A percentile compares a stretch with the other conserved stretches of the same genome.
These are phyloP conservation scores for Leptographium radiaticola DNA, from an alignment of 2,329 filamentous ascomycete genomes.

Conservation along the genomic window DNA sequence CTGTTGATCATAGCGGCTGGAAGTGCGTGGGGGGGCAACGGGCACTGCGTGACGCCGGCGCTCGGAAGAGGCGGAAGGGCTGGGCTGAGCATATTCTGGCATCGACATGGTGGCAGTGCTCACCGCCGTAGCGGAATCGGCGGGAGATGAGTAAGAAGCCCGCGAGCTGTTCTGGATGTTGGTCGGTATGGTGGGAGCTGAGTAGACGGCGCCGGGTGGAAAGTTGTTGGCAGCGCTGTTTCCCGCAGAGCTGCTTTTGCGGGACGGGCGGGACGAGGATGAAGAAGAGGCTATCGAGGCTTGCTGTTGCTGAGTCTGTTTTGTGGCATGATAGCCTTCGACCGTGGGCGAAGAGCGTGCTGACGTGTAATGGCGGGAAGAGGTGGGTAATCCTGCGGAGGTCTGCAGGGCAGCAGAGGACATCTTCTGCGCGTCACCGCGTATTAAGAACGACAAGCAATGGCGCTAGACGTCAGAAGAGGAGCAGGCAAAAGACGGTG, in stretches of 20 bases:
- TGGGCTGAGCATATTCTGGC: constrained; percentile 24
- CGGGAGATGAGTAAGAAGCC: constrained; percentile 28
- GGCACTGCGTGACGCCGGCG: constrained; percentile 46
- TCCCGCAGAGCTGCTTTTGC: constrained; percentile 37
- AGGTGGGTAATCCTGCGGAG: constrained; percentile 31
- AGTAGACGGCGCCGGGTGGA: constrained; percentile 24
- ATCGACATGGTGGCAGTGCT: constrained; percentile 13
- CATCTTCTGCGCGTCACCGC: constrained; percentile 28
- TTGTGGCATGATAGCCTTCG: constrained; percentile 42
- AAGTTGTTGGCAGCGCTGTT: constrained; percentile 1
- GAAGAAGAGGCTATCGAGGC: constrained; percentile 28
- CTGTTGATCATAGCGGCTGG: constrained; percentile 41
- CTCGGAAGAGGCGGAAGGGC: constrained; percentile 27
- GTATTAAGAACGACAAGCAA: not conserved
- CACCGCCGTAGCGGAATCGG: constrained; percentile 21
- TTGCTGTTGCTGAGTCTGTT: constrained; percentile 1
- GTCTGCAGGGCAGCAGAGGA: constrained; percentile 52
- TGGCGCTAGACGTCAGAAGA: not conserved
- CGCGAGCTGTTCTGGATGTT: constrained; percentile 35
- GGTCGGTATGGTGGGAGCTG: constrained; percentile 15
- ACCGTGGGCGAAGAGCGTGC: constrained; percentile 37
- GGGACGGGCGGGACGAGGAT: constrained; percentile 40
- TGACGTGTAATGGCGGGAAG: constrained; percentile 38
- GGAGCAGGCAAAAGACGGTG: constrained; percentile 1
- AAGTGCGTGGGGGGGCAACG: constrained; percentile 67